These are phyloP conservation scores for Ophiocordyceps camponoti-rufipedis DNA, from an alignment of 2,329 filamentous ascomycete species.

Conservation along the genomic window DNA sequence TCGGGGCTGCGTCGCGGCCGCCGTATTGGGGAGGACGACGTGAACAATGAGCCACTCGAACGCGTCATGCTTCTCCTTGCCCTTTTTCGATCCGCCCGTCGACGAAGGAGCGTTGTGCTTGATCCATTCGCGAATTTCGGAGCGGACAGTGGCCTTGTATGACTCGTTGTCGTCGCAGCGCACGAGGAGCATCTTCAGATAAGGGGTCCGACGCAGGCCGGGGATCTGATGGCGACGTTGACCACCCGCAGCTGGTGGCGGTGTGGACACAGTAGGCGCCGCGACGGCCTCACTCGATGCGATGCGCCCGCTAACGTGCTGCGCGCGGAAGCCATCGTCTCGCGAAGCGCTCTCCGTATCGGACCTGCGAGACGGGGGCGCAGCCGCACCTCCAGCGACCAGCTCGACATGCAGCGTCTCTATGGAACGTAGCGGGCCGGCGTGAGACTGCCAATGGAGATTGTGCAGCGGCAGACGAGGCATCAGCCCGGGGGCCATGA, in stretches of 20 bases:
- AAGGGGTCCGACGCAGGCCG: conserved; percentile 78
- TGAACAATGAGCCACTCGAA: conserved; percentile 93
- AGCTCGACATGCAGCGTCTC: conserved; percentile 83
- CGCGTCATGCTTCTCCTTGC: conserved; percentile 80
- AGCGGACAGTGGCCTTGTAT: conserved; percentile 66
- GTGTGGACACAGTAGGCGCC: conserved; percentile 9
- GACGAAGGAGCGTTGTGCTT: conserved; percentile 51
- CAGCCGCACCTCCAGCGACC: conserved; percentile 36
- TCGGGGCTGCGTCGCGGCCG: conserved; percentile 60
- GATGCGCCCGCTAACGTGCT: conserved; percentile 25
- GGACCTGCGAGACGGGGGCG: conserved; percentile 12
- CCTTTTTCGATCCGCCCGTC: conserved; percentile 27
- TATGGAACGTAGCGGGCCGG: conserved; percentile 80
- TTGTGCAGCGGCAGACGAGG: conserved; percentile 73
- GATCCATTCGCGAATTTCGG: conserved; percentile 79
- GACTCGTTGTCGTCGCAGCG: conserved; percentile 90
- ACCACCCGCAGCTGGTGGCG: conserved; percentile 14
- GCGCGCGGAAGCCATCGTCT: conserved; percentile 45
- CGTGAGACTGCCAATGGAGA: conserved; percentile 92
- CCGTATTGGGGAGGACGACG: conserved; percentile 74
- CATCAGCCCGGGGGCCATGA: conserved; percentile 60
- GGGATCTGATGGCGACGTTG: conserved; percentile 80
- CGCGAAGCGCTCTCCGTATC: conserved; percentile 9
- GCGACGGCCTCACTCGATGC: conserved; percentile 21
- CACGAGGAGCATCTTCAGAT: conserved; percentile 76